A percentile compares a stretch with the other conserved stretches of the same genome.
phyloP scores from a whole-genome alignment of 371 early-diverging fungal genomes.

The Mortierella sp. region DNA sequence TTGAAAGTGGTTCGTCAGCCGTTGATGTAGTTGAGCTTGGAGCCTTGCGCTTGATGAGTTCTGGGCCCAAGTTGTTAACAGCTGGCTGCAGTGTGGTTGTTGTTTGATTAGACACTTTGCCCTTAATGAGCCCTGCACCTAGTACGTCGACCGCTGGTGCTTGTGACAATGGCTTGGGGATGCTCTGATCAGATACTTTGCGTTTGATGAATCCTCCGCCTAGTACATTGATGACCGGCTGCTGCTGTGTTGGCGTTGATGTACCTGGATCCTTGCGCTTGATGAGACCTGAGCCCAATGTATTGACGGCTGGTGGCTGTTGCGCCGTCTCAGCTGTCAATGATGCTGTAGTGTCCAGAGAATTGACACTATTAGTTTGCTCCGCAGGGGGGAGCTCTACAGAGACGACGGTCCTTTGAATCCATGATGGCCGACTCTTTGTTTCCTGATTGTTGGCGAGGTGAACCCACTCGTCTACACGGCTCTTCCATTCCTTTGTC shows the following conservation, averaged over 20 bases:
- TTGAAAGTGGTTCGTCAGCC: neutral
- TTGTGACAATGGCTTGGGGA: no score
- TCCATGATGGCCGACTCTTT: conserved; percentile 5
- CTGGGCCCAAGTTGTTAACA: conserved; percentile 20
- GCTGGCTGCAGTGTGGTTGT: conserved; percentile 5
- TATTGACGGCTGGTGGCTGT: conserved; percentile 11
- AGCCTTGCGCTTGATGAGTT: conserved; percentile 28
- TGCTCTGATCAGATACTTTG: no score
- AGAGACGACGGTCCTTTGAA: neutral
- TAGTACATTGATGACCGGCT: conserved; percentile 12
- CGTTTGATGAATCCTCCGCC: conserved; percentile 23
- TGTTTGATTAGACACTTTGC: conserved; percentile 7
- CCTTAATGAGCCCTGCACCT: no score
- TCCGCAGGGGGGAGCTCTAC: neutral
- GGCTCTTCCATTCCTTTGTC: conserved; percentile 21
- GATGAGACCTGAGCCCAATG: conserved; percentile 21
- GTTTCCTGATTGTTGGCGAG: neutral
- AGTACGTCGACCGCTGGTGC: no score
- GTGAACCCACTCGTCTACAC: conserved; percentile 19
- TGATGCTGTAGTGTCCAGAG: no score
- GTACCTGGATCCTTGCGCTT: conserved; percentile 20
- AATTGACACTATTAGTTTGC: neutral
- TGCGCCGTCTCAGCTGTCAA: neutral
- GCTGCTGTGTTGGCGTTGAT: neutral
- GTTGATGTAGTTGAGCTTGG: neutral